These are phyloP conservation scores for Venturia asperata DNA, from an alignment of 2,329 filamentous ascomycete species.

Conservation along the genomic window DNA sequence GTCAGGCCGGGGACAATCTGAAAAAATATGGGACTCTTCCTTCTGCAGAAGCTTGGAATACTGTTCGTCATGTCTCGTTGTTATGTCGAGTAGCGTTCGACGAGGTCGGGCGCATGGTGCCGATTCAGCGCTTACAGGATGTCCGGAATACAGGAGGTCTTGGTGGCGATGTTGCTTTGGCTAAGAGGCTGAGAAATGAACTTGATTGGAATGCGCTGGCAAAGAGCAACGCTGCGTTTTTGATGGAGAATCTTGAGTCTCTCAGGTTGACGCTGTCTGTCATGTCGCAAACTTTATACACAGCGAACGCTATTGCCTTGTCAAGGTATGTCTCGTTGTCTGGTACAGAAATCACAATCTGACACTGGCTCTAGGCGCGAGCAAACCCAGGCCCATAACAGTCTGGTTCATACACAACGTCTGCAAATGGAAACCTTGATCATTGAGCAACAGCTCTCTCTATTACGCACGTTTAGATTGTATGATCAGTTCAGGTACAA, in stretches of 20 bases:
- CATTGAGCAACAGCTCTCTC: conserved; percentile 35
- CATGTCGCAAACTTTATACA: conserved; percentile 34
- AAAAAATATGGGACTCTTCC: conserved; percentile 33
- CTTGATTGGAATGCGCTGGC: conserved; percentile 21
- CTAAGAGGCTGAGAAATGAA: conserved; percentile 13
- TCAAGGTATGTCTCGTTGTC: conserved; percentile 28
- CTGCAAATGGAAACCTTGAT: conserved; percentile 33
- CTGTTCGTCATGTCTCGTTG: conserved; percentile 30
- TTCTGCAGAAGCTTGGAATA: conserved; percentile 31
- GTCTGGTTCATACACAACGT: conserved; percentile 32
- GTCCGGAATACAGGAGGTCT: neutral
- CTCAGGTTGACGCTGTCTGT: conserved; percentile 32
- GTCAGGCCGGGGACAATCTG: conserved; percentile 33
- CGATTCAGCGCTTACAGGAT: conserved; percentile 16
- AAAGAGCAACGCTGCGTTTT: conserved; percentile 28
- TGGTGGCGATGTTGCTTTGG: neutral
- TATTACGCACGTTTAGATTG: conserved; percentile 26
- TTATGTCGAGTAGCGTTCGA: conserved; percentile 28
- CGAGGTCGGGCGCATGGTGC: conserved; percentile 28
- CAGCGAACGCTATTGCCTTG: conserved; percentile 34
- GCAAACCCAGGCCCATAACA: conserved; percentile 13
- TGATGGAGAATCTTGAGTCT: conserved; percentile 31
- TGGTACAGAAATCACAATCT: neutral
- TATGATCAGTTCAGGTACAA: conserved; percentile 22
- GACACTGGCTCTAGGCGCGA: neutral